Evolutionary conservation across 805 yeast genomes (phyloP).

Genomic region (Candida hispaniensis): DNA sequence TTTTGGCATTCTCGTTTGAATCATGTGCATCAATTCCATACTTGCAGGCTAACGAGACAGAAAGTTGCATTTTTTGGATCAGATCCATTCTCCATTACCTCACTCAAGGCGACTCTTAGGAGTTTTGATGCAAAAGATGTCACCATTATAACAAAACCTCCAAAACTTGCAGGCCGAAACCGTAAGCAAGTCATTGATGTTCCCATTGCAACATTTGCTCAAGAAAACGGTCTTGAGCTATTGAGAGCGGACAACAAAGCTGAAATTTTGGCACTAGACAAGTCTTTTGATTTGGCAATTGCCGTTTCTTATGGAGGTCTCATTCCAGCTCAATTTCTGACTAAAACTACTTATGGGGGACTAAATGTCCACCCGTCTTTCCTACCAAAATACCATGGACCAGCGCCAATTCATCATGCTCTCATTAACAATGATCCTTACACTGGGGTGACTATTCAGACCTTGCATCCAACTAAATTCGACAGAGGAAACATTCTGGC

Average conservation of each 20-base stretch:
- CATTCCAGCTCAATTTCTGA: conserved; percentile 55
- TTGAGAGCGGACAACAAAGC: conserved; percentile 20
- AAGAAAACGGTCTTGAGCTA: conserved; percentile 16
- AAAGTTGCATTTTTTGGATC: conserved; percentile 66
- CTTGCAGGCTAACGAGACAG: too few species aligned
- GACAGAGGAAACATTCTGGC: conserved; percentile 64
- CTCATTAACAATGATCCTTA: conserved; percentile 46
- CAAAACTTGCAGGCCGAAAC: conserved; percentile 57
- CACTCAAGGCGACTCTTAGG: conserved; percentile 37
- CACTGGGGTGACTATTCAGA: conserved; percentile 86
- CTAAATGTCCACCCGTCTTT: conserved; percentile 88
- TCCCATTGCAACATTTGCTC: conserved; percentile 30
- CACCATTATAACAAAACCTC: conserved; percentile 52
- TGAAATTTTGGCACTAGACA: conserved; percentile 20
- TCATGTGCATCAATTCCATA: too few species aligned
- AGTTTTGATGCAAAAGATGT: too few species aligned
- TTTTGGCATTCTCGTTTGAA: too few species aligned
- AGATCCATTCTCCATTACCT: conserved; percentile 54
- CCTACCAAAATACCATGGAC: conserved; percentile 70
- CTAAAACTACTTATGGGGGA: conserved; percentile 47
- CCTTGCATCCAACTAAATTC: conserved; percentile 77
- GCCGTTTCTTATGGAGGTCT: conserved; percentile 87
- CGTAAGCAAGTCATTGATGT: conserved; percentile 38
- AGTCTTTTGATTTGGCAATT: conserved; percentile 51
- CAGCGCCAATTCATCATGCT: conserved; percentile 81